Evolutionary conservation across 495 filamentous ascomycete genomes (phyloP).

Genomic region (Bombardia bombarda): DNA sequence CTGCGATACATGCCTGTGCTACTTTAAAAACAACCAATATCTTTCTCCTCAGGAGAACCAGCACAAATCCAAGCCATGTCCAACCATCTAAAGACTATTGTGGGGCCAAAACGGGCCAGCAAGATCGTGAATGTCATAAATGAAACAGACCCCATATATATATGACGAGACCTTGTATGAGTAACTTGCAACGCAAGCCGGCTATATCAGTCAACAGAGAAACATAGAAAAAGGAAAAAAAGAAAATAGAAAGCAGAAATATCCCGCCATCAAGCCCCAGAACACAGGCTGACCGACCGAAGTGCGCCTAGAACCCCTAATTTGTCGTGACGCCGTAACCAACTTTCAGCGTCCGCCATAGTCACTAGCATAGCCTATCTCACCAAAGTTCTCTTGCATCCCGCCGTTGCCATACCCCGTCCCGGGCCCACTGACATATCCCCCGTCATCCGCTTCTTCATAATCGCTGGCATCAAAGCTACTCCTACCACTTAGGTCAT

Average conservation of each 20-base stretch:
- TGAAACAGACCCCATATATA: no score
- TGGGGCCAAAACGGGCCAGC: no score
- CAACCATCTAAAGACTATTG: no score
- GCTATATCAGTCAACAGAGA: no score
- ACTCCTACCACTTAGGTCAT: conserved; percentile 72
- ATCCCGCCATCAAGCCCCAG: neutral
- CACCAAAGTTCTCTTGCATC: conserved; percentile 41
- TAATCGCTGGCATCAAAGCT: conserved; percentile 86
- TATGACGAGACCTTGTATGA: no score
- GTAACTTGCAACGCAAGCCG: no score
- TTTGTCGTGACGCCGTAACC: neutral
- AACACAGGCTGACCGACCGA: neutral
- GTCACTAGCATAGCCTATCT: conserved; percentile 46
- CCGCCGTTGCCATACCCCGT: conserved; percentile 41
- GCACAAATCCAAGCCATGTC: no score
- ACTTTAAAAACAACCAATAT: no score
- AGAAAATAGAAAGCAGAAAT: neutral
- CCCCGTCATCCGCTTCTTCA: conserved; percentile 52
- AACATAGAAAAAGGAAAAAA: neutral
- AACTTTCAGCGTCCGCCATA: conserved; percentile 34
- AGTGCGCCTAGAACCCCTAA: neutral
- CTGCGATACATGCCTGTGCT: no score
- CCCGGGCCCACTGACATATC: conserved; percentile 48
- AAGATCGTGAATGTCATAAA: no score
- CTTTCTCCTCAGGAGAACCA: no score